A percentile compares a stretch with the other conserved stretches of the same genome.
Conservation (phyloP, 192 early-diverging fungal genomes). For the Gonapodya prolifera region DNA sequence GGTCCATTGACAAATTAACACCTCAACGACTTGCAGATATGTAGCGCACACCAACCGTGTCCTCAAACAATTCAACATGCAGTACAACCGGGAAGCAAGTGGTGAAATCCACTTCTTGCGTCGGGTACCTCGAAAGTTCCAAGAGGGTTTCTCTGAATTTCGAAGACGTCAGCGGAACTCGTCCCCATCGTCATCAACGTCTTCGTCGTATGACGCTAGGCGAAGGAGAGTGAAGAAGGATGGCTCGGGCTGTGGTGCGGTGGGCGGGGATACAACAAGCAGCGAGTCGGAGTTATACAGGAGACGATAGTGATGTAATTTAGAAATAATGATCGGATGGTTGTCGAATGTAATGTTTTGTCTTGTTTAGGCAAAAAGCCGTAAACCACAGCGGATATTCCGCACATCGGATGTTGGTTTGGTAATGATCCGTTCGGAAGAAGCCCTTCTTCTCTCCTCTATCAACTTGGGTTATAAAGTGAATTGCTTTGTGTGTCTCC, state of each 20-base stretch:
- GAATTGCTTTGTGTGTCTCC: no score
- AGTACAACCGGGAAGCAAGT: conserved; percentile 1
- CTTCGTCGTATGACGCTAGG: background rate
- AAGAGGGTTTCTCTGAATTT: conserved; percentile 1
- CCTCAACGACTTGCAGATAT: background rate
- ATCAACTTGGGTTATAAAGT: no score
- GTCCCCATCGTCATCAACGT: background rate
- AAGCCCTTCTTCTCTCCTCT: no score
- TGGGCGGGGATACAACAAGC: background rate
- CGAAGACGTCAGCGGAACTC: background rate
- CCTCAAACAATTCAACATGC: conserved; percentile 5
- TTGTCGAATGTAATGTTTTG: no score
- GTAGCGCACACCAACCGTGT: background rate
- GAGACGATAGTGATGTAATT: background rate
- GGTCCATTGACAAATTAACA: background rate
- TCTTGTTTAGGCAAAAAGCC: no score
- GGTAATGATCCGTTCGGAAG: no score
- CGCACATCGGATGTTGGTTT: no score
- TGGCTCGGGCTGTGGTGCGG: background rate
- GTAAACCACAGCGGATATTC: no score
- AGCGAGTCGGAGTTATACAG: background rate
- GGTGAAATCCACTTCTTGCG: conserved; percentile 6
- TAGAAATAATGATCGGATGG: no score
- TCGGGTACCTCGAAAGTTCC: background rate
- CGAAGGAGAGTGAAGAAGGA: background rate